Evolutionary conservation across 768 basidiomycete genomes (phyloP), one percentile per base, ranked within the genome.

Genomic region (Termitomyces sp.): DNA sequence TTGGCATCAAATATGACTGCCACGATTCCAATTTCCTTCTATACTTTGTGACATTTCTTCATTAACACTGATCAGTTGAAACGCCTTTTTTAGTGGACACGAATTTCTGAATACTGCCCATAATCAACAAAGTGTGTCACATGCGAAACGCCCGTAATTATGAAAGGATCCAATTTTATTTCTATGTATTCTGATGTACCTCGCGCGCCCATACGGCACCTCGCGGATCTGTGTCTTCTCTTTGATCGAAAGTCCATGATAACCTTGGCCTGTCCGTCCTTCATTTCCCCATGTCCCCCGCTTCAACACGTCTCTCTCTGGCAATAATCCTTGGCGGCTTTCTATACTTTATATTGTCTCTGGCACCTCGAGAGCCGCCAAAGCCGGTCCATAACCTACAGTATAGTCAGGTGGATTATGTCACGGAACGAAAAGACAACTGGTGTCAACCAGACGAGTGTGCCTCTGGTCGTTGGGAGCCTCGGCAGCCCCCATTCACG

Each of bases 401-500:
- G 16, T 40, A 46, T 22, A 56, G 52, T 1, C 43, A 47, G 14
- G 38, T 49, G 4, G 48, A 59, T n/a, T 57, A 62, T 49, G n/a
- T 55, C 33, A 57, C 62, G 9, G 50, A 47, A 28, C 44, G 59
- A 33, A 33, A 56, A 32, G 52, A 56, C 35, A 53, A 52, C 40
- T 65, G 64, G 66, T 67, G 66, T 51, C 54, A 13, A 8, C 62
- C 64, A 22, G 47, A 64, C 11, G 67, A 66, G 60, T 71, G 68
- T 54, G 61, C 64, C 18, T 54, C 55, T 10, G 70, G 70, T 18
- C 49, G 59, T 28, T 71, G 70, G 70, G 54, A 45, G 32, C 70
- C 66, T 22, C 60, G 68, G 11, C 35, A 62, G 28, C 64, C 64
- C 8, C 65, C 65, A 1, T 69, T 68, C 57, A 63, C 52, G 20